A percentile compares a stretch with the other conserved stretches of the same genome.
Conservation (phyloP, 345 rosid species). For the Heritiera fomes region DNA sequence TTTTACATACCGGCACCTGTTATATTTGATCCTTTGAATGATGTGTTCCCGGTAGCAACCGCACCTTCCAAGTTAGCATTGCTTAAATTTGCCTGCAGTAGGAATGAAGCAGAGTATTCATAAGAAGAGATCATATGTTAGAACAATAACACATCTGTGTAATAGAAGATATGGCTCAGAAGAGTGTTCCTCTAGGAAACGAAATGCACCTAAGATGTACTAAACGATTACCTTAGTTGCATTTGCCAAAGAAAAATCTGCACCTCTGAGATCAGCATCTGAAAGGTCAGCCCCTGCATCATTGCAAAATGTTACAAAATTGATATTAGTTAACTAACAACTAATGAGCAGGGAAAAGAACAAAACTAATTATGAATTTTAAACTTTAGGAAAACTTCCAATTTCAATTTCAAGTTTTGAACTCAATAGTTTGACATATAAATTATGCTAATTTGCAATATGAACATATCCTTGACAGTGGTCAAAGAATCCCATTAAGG, state of each 20-base stretch:
- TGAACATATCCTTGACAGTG: neutral
- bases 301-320: neutral
- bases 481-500: neutral
- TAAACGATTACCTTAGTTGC: slow-evolving; percentile 64
- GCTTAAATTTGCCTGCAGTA: slow-evolving; percentile 70
- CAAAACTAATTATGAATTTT: neutral
- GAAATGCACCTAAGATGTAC: neutral
- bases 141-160: neutral
- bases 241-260: slow-evolving; percentile 88
- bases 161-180: neutral
- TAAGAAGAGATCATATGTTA: neutral
- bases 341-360: neutral
- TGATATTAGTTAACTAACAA: neutral
- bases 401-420: neutral
- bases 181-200: neutral
- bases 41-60: slow-evolving; percentile 85
- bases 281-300: slow-evolving; percentile 88
- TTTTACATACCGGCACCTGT: slow-evolving; percentile 71
- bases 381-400: neutral
- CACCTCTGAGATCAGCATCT: slow-evolving; percentile 85
- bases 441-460: neutral
- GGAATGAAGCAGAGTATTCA: neutral
- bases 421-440: neutral
- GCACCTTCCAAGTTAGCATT: slow-evolving; percentile 98
- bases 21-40: slow-evolving; percentile 86